These are phyloP conservation scores for Iris macrosiphon DNA, from an alignment of 106 monocot genomes.

Conservation along the genomic window DNA sequence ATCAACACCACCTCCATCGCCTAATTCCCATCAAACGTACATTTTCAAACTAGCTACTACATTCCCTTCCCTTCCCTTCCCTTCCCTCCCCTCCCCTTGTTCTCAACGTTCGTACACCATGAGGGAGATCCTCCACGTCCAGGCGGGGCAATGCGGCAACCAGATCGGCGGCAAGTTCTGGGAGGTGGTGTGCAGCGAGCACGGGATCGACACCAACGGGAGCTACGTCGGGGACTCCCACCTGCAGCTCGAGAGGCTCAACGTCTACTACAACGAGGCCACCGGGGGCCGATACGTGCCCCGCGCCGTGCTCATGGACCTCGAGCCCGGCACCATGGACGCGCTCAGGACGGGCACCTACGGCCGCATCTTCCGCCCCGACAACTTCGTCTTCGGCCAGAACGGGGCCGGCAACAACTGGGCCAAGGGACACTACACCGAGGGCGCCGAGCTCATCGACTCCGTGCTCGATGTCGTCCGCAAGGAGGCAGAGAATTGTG, in stretches of 20 bases:
- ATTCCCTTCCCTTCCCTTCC: too few species aligned
- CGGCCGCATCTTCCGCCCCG: slow-evolving; percentile 35
- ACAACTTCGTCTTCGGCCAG: slow-evolving; percentile 56
- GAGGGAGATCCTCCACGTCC: slow-evolving; percentile 4
- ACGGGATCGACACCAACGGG: not conserved
- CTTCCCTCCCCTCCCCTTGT: not conserved
- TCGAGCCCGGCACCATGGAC: slow-evolving; percentile 4
- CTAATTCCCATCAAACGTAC: too few species aligned
- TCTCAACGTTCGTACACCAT: not conserved
- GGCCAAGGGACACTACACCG: slow-evolving; percentile 68
- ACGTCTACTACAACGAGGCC: slow-evolving; percentile 2
- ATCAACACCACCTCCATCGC: too few species aligned
- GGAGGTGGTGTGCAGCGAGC: slow-evolving; percentile 4
- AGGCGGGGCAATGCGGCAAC: slow-evolving; percentile 4
- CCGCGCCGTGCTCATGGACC: slow-evolving; percentile 4
- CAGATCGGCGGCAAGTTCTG: slow-evolving; percentile 6
- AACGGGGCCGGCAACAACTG: slow-evolving; percentile 59
- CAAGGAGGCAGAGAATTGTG: slow-evolving; percentile 50
- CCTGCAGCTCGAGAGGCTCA: not conserved
- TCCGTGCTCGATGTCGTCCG: slow-evolving; percentile 47
- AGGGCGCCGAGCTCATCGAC: slow-evolving; percentile 57
- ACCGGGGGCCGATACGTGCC: not conserved
- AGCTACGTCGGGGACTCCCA: not conserved
- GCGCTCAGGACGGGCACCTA: not conserved
- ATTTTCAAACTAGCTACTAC: too few species aligned